Evolutionary conservation across 2,329 filamentous ascomycete species (phyloP).

Genomic region (Neocucurbitaria cava): DNA sequence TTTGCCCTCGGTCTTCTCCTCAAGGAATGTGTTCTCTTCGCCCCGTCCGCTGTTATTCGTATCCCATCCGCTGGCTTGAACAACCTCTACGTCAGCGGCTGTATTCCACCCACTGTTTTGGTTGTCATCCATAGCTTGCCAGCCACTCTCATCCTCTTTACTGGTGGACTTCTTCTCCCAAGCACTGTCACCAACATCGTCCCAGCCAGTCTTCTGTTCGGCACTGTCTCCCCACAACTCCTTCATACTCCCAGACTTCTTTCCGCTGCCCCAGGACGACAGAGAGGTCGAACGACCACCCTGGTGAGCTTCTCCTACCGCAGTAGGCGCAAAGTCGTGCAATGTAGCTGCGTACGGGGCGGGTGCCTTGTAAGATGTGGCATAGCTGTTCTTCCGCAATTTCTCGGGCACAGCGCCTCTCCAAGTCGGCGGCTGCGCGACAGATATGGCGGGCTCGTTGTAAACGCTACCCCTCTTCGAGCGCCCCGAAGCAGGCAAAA

Average conservation of each 20-base stretch:
- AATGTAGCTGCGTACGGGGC: conserved; percentile 10
- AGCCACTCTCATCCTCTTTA: neutral
- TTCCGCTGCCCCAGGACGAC: conserved; percentile 14
- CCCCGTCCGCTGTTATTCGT: neutral
- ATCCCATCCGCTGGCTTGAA: neutral
- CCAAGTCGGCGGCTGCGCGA: conserved; percentile 10
- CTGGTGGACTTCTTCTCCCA: neutral
- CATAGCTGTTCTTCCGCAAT: conserved; percentile 2
- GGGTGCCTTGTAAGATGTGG: conserved; percentile 3
- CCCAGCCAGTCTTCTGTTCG: neutral
- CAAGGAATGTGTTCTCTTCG: neutral
- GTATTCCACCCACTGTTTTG: neutral
- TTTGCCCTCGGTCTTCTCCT: neutral
- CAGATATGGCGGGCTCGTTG: neutral
- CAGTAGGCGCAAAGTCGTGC: neutral
- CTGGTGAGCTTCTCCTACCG: neutral
- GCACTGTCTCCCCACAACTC: neutral
- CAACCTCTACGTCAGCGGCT: neutral
- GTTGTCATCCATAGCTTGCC: neutral
- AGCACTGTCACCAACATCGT: neutral
- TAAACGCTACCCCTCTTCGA: conserved; percentile 2
- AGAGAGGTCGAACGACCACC: neutral
- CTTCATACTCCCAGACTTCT: neutral
- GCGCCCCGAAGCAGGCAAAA: neutral
- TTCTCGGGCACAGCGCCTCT: conserved; percentile 2